Percentiles rank a stretch among this genome's conserved stretches.
Evolutionary conservation across 179 eudicot genomes (phyloP).

Genomic region (Nepenthes alata): DNA sequence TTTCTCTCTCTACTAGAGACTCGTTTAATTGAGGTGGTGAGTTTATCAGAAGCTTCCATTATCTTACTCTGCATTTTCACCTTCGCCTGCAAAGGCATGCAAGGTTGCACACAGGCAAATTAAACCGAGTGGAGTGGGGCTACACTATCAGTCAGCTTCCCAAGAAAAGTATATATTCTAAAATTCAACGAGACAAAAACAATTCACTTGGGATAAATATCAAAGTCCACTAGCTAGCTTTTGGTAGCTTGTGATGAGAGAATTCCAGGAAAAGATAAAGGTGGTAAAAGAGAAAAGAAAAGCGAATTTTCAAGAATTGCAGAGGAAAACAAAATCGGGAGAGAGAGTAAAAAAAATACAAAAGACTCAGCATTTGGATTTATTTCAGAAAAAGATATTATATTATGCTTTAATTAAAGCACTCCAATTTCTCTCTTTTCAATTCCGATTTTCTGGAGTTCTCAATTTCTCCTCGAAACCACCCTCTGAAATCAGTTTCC

Average conservation of each 20-base stretch:
- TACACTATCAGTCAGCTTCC: neutral
- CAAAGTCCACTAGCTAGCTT: too few relatives aligned
- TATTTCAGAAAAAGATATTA: too few relatives aligned
- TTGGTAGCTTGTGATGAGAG: neutral
- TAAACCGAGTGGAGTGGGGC: neutral
- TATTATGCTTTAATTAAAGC: too few relatives aligned
- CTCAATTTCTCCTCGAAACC: too few relatives aligned
- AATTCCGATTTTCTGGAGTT: too few relatives aligned
- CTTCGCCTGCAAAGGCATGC: conserved; percentile 19
- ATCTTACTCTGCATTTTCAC: conserved; percentile 31
- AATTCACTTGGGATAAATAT: neutral
- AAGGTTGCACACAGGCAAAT: neutral
- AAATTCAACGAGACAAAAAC: neutral
- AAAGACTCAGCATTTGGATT: too few relatives aligned
- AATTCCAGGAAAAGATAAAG: too few relatives aligned
- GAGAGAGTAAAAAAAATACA: too few relatives aligned
- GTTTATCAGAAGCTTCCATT: conserved; percentile 32
- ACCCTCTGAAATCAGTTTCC: too few relatives aligned
- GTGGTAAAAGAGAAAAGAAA: neutral
- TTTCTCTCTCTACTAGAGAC: conserved; percentile 44
- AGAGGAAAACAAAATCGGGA: neutral
- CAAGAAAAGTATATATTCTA: too few relatives aligned
- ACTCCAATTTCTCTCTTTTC: too few relatives aligned
- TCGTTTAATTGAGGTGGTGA: conserved; percentile 20
- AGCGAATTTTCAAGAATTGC: neutral